A percentile compares a stretch with the other conserved stretches of the same genome.
These are phyloP conservation scores for Juglanconis juglandina DNA, from an alignment of 2,329 filamentous ascomycete species.

Conservation along the genomic window DNA sequence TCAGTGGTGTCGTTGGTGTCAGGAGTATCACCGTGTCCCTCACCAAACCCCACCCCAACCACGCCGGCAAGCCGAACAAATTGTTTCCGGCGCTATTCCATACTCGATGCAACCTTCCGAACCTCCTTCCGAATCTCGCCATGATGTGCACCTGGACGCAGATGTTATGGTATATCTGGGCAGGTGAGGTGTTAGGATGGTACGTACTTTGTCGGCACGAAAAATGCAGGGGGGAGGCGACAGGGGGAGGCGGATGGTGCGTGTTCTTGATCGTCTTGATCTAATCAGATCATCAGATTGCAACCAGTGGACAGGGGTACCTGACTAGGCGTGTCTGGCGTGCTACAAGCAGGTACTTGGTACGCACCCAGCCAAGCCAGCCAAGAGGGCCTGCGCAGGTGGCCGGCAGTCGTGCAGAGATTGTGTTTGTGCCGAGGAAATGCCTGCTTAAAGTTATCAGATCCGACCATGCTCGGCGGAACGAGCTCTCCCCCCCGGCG, in stretches of 20 bases:
- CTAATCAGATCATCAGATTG: constrained; percentile 14
- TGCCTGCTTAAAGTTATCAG: constrained; percentile 1
- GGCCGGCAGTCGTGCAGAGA: no score
- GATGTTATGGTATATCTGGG: neutral
- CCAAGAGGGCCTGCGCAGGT: neutral
- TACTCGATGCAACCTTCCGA: no score
- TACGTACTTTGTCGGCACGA: neutral
- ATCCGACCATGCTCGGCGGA: neutral
- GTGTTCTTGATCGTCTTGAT: neutral
- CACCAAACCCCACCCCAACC: no score
- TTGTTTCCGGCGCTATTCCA: no score
- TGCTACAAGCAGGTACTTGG: no score
- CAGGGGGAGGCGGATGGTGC: neutral
- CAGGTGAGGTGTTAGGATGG: neutral
- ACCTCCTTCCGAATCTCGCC: no score
- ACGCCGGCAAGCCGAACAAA: no score
- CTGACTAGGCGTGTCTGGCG: neutral
- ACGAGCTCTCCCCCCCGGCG: no score
- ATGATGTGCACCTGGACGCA: no score
- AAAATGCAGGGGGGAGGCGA: neutral
- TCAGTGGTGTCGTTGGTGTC: no score
- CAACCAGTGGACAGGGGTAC: neutral
- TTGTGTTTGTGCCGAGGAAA: neutral
- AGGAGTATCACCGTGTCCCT: no score
- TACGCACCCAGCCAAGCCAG: no score